Base-by-base conservation (phyloP, 192 early-diverging fungal genomes). In the Linnemannia zychae region DNA sequence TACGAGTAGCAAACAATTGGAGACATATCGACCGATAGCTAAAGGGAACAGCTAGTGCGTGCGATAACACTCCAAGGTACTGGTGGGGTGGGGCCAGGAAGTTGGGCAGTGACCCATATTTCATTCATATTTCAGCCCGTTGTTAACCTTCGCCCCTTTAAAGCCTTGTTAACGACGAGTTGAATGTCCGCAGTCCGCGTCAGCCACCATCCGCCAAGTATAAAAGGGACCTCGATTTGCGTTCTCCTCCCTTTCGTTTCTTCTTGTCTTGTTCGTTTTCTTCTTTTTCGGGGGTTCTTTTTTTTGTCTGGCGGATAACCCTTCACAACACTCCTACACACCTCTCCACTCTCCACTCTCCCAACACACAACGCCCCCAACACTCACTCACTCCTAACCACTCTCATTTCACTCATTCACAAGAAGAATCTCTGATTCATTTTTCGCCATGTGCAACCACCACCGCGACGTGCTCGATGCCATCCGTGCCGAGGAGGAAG, bases 381-480 rank as follows among this genome's bases (percentile, higher is more conserved):
- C 73, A 37, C 67, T n/a, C 73, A 18, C 34, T 22, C 67, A 4
- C 66, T n/a, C n/a, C n/a, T n/a, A n/a, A 46, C 73, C 63, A 31
- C 44, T 20, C 60, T 31, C 40, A 22, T 57, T 70, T 15, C 79
- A 37, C 31, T 34, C 68, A 53, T n/a, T 31, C 46, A 38, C 77
- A 31, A 38, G 12, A 12, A 28, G 22, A 22, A 48, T 17, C n/a
- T 44, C 66, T 28, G 7, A 3, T 15, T 17, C 63, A 47, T 50
- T 50, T 57, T 22, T 22, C 18, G 47, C 33, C 49, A 71, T 85
- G 83, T 85, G 83, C 74, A 78, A 85, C 77, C 77, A 85, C 24
- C 83, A 85, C 60, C 71, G 79, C 33, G 78, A 85, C 50, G 65
- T 63, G 57, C 57, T 63, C 28, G 57, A 63, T 63, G 57, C 57